A percentile compares a stretch with the other conserved stretches of the same genome.
Evolutionary conservation across 495 filamentous ascomycete species (phyloP).

Genomic region (Aspergillus nanangensis): DNA sequence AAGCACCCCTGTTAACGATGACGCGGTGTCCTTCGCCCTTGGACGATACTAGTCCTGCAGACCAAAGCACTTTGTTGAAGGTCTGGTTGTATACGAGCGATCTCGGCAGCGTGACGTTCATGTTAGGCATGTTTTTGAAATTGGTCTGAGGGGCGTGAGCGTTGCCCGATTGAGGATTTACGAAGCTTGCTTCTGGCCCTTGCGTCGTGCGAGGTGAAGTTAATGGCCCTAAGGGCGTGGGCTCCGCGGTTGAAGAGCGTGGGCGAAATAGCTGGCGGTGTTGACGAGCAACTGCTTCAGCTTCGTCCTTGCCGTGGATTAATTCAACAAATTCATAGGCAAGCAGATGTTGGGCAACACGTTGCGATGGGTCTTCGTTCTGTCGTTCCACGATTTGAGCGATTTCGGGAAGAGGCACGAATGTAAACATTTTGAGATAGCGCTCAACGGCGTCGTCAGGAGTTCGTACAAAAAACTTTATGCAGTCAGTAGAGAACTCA

Average conservation of each 20-base stretch:
- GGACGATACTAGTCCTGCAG: constrained; percentile 62
- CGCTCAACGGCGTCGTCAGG: constrained; percentile 73
- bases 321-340: constrained; percentile 76
- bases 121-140: constrained; percentile 42
- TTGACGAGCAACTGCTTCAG: constrained; percentile 49
- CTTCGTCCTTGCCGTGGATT: constrained; percentile 63
- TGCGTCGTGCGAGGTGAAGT: constrained; percentile 14
- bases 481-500: constrained; percentile 13
- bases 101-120: constrained; percentile 59
- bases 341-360: constrained; percentile 75
- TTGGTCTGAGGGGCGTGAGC: constrained; percentile 38
- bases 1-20: constrained; percentile 52
- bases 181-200: constrained; percentile 19
- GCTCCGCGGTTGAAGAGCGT: constrained; percentile 33
- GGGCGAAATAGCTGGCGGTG: constrained; percentile 56
- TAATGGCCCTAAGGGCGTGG: constrained; percentile 33
- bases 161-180: constrained; percentile 38
- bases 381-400: constrained; percentile 62
- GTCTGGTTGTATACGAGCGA: constrained; percentile 59
- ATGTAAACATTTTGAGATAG: constrained; percentile 88
- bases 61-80: constrained; percentile 61
- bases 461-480: constrained; percentile 78
- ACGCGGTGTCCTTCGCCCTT: constrained; percentile 63
- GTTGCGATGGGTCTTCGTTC: constrained; percentile 55
- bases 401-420: constrained; percentile 67